These are phyloP conservation scores for Aspergillus pseudonomiae DNA, from an alignment of 2,329 filamentous ascomycete genomes.

Conservation along the genomic window DNA sequence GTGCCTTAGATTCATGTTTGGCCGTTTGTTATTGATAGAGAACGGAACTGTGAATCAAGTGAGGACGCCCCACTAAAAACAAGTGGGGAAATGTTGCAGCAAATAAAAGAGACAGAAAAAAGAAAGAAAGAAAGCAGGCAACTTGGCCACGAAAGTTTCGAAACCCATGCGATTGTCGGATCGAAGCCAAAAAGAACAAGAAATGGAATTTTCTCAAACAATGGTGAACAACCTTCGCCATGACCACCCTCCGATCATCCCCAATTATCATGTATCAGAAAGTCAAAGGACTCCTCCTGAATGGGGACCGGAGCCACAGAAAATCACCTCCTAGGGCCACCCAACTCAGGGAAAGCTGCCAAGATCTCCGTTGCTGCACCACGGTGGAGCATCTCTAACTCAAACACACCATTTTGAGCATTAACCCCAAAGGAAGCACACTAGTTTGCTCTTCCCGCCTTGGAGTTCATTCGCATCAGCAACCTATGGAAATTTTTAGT, in stretches of 20 bases:
- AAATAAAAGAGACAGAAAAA: neutral
- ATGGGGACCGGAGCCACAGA: neutral
- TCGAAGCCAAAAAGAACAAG: neutral
- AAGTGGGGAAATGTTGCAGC: conserved; percentile 2
- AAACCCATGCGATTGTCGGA: neutral
- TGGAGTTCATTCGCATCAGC: neutral
- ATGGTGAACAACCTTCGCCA: neutral
- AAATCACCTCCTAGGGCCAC: neutral
- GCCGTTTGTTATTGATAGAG: conserved; percentile 7
- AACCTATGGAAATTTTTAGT: neutral
- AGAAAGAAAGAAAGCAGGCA: neutral
- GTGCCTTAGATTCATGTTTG: conserved; percentile 1
- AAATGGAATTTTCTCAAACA: neutral
- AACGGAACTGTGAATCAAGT: conserved; percentile 3
- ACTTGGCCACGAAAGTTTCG: neutral
- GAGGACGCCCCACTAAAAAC: neutral
- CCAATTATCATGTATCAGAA: neutral
- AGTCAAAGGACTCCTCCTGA: neutral
- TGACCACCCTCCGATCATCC: conserved; percentile 1
- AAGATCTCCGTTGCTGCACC: conserved; percentile 31
- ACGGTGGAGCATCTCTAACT: conserved; percentile 33
- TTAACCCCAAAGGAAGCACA: conserved; percentile 21
- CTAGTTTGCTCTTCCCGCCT: conserved; percentile 15
- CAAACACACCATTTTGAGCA: conserved; percentile 33
- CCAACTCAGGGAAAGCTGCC: conserved; percentile 15